These are phyloP conservation scores for Solanum boliviense DNA, from an alignment of 257 asterid genomes.

Conservation along the genomic window DNA sequence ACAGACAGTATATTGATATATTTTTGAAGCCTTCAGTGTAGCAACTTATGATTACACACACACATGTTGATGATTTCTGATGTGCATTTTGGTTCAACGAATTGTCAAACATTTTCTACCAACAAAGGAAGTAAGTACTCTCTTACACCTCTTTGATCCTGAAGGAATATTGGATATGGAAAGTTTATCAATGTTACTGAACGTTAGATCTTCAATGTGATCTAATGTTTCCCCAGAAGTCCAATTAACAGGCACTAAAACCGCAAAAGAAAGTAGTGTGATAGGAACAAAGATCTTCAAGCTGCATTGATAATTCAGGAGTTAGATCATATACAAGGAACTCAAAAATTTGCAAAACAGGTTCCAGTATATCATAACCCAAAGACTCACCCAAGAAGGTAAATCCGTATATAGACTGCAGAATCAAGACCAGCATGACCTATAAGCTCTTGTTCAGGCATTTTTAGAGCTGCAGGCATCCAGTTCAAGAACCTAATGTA, in stretches of 20 bases:
- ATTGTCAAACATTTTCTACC: background rate
- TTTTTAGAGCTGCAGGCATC: constrained; percentile 79
- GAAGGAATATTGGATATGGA: constrained; percentile 14
- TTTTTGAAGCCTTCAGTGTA: background rate
- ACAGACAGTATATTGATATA: background rate
- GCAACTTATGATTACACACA: background rate
- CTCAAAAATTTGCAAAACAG: background rate
- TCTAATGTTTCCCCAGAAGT: constrained; percentile 48
- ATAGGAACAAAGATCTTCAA: constrained; percentile 82
- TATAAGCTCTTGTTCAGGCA: constrained; percentile 79
- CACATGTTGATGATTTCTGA: background rate
- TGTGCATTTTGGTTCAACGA: background rate
- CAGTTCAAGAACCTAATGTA: constrained; percentile 67
- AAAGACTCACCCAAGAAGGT: constrained; percentile 72
- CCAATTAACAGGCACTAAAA: constrained; percentile 81
- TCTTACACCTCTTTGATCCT: constrained; percentile 4
- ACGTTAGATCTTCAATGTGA: constrained; percentile 27
- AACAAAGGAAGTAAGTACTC: background rate
- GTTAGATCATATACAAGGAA: background rate
- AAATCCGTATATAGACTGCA: constrained; percentile 64
- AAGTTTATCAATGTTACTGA: constrained; percentile 4
- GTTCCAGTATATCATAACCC: background rate
- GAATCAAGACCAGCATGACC: constrained; percentile 89
- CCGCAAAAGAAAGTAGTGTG: constrained; percentile 53
- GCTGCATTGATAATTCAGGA: constrained; percentile 27